These are phyloP conservation scores for Ampelomyces quisqualis DNA, from an alignment of 2,329 filamentous ascomycete genomes.

Conservation along the genomic window DNA sequence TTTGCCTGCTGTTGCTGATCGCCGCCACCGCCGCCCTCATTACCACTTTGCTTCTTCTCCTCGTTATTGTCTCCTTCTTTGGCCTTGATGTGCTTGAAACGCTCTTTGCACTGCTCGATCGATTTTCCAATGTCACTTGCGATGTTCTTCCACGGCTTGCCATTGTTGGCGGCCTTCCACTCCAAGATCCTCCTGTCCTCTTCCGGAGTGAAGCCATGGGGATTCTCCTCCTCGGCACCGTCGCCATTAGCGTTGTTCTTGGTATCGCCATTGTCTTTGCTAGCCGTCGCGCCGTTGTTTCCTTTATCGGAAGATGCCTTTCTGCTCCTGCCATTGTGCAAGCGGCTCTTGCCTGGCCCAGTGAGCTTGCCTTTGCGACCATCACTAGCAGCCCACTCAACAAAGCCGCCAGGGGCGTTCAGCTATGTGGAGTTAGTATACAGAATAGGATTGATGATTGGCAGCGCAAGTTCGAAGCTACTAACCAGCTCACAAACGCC, in stretches of 20 bases:
- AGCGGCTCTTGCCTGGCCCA: slow-evolving; percentile 15
- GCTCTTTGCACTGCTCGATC: slow-evolving; percentile 10
- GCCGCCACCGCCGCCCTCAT: slow-evolving; percentile 12
- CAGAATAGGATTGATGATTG: fast-evolving
- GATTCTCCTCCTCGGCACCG: not conserved
- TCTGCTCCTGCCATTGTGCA: slow-evolving; percentile 15
- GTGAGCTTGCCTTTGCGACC: slow-evolving; percentile 33
- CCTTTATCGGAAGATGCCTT: slow-evolving; percentile 13
- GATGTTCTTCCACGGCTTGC: slow-evolving; percentile 34
- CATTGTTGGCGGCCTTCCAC: slow-evolving; percentile 34
- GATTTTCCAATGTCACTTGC: slow-evolving; percentile 31
- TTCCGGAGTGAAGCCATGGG: slow-evolving; percentile 35
- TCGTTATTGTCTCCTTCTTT: slow-evolving; percentile 18
- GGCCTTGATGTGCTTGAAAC: slow-evolving; percentile 44
- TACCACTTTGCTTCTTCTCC: slow-evolving; percentile 10
- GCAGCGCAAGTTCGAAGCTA: too few species aligned
- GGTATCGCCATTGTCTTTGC: not conserved
- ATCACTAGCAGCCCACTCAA: slow-evolving; percentile 40
- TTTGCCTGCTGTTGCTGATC: not conserved
- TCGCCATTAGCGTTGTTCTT: slow-evolving; percentile 2
- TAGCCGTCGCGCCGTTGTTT: slow-evolving; percentile 5
- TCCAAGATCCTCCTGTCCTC: slow-evolving; percentile 46
- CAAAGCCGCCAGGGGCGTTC: slow-evolving; percentile 23
- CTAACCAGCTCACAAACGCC: slow-evolving; percentile 18
- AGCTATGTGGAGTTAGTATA: slow-evolving; percentile 15